Evolutionary conservation across 2,329 filamentous ascomycete genomes (phyloP), one percentile per base, ranked within the genome.

Genomic region (Stenocarpella maydis): DNA sequence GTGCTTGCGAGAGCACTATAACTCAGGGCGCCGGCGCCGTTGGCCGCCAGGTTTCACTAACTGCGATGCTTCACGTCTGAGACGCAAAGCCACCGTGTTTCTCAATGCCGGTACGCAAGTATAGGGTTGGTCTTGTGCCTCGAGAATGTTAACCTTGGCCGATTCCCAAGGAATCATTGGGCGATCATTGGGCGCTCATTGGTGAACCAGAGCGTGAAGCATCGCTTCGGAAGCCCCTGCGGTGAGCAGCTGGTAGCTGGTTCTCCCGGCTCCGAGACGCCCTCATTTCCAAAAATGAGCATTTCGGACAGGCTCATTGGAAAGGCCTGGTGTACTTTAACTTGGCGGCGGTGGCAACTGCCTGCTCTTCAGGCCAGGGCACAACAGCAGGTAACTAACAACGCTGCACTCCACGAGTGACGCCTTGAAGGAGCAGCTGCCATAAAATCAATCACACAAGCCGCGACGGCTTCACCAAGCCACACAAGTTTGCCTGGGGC

Each of bases 11-110:
- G 34, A 9, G 34, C 8, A 31, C 8, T n/a, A n/a, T n/a, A 37
- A 7, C 10, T 7, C 26, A 21, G 26, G 58, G 10, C n/a, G 7
- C 2, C n/a, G 37, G 58, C 58, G 41, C 41, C 17, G 43, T n/a
- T 21, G 28, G 43, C 43, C 41, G 58, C 58, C 43, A 15, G 12
- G 58, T 63, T 63, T 63, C 58, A 63, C 45, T 49, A 17, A 6
- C 31, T 24, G 26, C 43, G 37, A 41, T 63, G 58, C 43, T 63
- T 49, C 58, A 63, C 9, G 58, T 31, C 58, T 63, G 58, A 63
- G 58, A 63, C 58, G 58, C 58, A 63, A 49, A 63, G 58, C 58
- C 58, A 63, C 58, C 49, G 34, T 61, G 41, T 45, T 34, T n/a
- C 41, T 61, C 41, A 47, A 47, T 37, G 58, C 58, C 24, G 41